Percentiles rank a stretch among this genome's conserved stretches.
Evolutionary conservation across 306 rosid genomes (phyloP).

Genomic region (Rosa persica): DNA sequence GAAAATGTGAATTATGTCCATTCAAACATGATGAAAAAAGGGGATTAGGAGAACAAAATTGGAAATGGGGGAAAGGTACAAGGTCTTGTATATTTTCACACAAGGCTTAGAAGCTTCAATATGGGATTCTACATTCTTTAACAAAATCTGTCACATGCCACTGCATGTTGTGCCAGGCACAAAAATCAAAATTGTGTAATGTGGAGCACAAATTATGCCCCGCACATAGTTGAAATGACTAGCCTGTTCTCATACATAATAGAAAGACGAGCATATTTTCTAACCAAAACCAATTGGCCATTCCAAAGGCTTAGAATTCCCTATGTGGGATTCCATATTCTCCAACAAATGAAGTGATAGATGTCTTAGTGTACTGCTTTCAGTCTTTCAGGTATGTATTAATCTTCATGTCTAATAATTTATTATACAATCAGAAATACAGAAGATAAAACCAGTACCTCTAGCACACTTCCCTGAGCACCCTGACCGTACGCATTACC

Average conservation of each 20-base stretch:
- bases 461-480: constrained; percentile 54
- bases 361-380: neutral
- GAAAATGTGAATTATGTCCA: constrained; percentile 10
- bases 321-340: neutral
- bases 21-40: neutral
- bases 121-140: neutral
- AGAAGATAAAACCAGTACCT: constrained; percentile 49
- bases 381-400: neutral
- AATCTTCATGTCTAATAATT: neutral
- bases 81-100: neutral
- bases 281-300: neutral
- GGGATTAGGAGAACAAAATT: neutral
- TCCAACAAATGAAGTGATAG: neutral
- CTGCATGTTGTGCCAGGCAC: too few relatives aligned
- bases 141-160: too few relatives aligned
- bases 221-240: too few relatives aligned
- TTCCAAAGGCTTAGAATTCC: neutral
- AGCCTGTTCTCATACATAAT: too few relatives aligned
- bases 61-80: neutral
- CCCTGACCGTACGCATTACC: constrained; percentile 45
- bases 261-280: too few relatives aligned
- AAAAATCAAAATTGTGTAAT: too few relatives aligned
- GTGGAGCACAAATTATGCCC: too few relatives aligned
- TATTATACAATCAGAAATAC: neutral
- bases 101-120: neutral